Conservation (phyloP, 768 basidiomycete genomes). For the Sarcodon aspratus region DNA sequence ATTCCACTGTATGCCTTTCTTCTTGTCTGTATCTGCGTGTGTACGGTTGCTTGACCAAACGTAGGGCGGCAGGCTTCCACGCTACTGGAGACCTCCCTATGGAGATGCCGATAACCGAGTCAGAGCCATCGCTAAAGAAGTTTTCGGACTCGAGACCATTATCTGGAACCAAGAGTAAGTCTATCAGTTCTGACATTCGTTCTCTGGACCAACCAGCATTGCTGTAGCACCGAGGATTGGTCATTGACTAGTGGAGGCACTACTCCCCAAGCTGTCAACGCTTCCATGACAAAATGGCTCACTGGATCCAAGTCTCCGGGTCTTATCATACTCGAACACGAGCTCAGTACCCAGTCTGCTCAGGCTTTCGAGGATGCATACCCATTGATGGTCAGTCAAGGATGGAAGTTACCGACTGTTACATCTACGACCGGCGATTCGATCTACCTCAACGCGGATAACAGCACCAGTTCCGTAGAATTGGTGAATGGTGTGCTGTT, state of each 20-base stretch:
- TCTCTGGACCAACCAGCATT: not conserved
- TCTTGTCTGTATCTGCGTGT: conserved; percentile 29
- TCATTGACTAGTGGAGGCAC: conserved; percentile 35
- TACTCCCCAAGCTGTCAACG: conserved; percentile 33
- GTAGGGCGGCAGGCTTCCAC: conserved; percentile 62
- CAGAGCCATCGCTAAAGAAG: conserved; percentile 72
- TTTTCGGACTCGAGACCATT: conserved; percentile 78
- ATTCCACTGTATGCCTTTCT: conserved; percentile 31
- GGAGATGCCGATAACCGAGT: conserved; percentile 82
- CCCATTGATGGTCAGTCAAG: conserved; percentile 49
- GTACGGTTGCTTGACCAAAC: conserved; percentile 65
- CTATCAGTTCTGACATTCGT: not conserved
- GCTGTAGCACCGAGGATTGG: conserved; percentile 66
- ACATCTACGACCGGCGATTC: conserved; percentile 20
- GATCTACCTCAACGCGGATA: conserved; percentile 12
- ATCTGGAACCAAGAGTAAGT: conserved; percentile 86
- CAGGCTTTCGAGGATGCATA: conserved; percentile 55
- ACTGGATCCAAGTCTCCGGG: conserved; percentile 66
- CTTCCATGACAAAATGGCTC: conserved; percentile 45
- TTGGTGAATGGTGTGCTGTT: conserved; percentile 3
- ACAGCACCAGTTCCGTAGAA: conserved; percentile 5
- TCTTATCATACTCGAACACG: conserved; percentile 79
- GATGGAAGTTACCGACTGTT: conserved; percentile 60
- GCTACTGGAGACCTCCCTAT: conserved; percentile 84
- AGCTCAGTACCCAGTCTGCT: conserved; percentile 50